Evolutionary conservation across 805 yeast species (phyloP), one percentile per base, ranked within the genome.

Genomic region (Candida vaughaniae): DNA sequence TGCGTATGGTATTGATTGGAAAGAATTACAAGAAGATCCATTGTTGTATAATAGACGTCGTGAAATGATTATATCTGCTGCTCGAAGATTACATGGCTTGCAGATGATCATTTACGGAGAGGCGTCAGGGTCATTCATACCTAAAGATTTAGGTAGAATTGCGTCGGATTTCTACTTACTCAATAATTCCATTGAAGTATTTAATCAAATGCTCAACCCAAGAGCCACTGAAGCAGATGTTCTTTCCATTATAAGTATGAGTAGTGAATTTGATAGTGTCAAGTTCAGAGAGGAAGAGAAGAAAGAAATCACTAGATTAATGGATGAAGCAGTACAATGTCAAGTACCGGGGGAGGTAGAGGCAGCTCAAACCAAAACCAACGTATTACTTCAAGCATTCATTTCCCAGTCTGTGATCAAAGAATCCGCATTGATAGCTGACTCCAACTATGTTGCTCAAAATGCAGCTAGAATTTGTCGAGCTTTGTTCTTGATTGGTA

Each of bases 21-120:
- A 77, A 45, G 95, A 88, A 46, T 55, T 95, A 1, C 77, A 78
- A 16, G 82, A 82, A 14, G 99, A 93, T 58, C 95, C 96, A 0
- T 73, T 80, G 47, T 65, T 93, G 25, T 78, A 82, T 33, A 82
- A 78, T 25, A 73, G 82, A 47, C 66, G 99, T 43, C 70, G 91
- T 16, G 78, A 77, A 29, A 77, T 95, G 83, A 77, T 93, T 20
- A 65, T 80, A 3, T 69, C 71, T 0, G 95, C 97, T 0, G 98
- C 96, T 0, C 69, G 87, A 48, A 69, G 85, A 40, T 70, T 93
- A n/a, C 95, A 91, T 46, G 63, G 78, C 5, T 69, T 90, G 4
- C 98, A 93, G 54, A 93, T 93, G 98, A 85, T 93, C 49, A 82
- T 90, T 0, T 91, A 79, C 57, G 97, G 93, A 51, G 96, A 90